Conservation (phyloP, 2,329 filamentous ascomycete genomes). For the Xylaria sp. region DNA sequence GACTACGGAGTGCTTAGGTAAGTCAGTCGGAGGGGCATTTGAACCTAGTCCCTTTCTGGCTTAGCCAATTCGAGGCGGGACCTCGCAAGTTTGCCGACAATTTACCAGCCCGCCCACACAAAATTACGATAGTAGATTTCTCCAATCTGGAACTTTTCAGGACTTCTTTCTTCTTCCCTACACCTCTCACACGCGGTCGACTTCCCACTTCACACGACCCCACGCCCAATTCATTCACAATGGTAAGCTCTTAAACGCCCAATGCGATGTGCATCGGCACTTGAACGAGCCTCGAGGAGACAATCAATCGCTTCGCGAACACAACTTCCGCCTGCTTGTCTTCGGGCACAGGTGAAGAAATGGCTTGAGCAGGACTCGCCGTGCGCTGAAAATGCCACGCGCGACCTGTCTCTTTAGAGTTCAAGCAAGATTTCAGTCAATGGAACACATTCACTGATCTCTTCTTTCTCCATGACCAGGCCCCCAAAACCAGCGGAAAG, state of each 20-base stretch:
- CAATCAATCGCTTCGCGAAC: slow-evolving; percentile 51
- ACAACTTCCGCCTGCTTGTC: slow-evolving; percentile 56
- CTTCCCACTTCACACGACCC: slow-evolving; percentile 58
- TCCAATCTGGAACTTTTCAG: slow-evolving; percentile 44
- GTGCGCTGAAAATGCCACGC: slow-evolving; percentile 65
- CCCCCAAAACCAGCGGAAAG: slow-evolving; percentile 96
- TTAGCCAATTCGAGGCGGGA: slow-evolving; percentile 27
- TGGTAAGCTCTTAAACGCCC: slow-evolving; percentile 66
- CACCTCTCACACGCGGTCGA: slow-evolving; percentile 51
- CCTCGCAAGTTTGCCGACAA: slow-evolving; percentile 40
- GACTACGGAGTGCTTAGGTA: slow-evolving; percentile 7
- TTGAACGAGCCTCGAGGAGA: slow-evolving; percentile 48
- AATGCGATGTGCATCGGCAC: slow-evolving; percentile 49
- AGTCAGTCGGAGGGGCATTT: slow-evolving; percentile 38
- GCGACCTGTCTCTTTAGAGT: slow-evolving; percentile 83
- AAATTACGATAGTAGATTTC: slow-evolving; percentile 40
- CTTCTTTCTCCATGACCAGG: slow-evolving; percentile 99
- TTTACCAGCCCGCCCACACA: slow-evolving; percentile 45
- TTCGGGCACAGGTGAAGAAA: slow-evolving; percentile 66
- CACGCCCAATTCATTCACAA: slow-evolving; percentile 64
- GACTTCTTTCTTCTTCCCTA: slow-evolving; percentile 48
- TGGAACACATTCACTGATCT: slow-evolving; percentile 90
- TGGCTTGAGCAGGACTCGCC: slow-evolving; percentile 69
- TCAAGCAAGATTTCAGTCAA: slow-evolving; percentile 82
- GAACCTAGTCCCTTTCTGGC: slow-evolving; percentile 29